A percentile compares a stretch with the other conserved stretches of the same genome.
phyloP scores from a whole-genome alignment of 148 eudicot genomes.

The Rhododendron mucronatum region DNA sequence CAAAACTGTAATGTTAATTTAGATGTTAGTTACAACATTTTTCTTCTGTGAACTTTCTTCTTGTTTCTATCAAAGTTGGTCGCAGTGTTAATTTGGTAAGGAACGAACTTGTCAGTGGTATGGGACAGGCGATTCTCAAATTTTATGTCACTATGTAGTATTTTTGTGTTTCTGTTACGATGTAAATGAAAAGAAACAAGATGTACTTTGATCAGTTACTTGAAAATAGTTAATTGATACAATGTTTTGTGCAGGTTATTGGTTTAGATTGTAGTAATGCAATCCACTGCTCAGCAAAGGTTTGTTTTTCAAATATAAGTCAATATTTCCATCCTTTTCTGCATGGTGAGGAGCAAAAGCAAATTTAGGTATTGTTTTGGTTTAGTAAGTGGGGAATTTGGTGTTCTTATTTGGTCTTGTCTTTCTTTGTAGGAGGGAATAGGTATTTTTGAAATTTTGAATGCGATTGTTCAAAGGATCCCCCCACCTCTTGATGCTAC shows the following conservation, averaged over 20 bases:
- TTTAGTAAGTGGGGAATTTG: not conserved
- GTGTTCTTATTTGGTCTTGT: slow-evolving; percentile 6
- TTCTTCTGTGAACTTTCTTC: not conserved
- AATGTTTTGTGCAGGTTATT: slow-evolving; percentile 48
- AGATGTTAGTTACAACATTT: not conserved
- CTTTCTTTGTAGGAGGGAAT: slow-evolving; percentile 75
- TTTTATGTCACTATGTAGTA: not conserved
- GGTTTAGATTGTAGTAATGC: slow-evolving; percentile 97
- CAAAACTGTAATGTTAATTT: not conserved
- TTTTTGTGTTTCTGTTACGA: not conserved
- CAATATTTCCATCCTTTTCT: not conserved
- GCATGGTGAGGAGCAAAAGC: not conserved
- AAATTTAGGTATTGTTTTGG: not conserved
- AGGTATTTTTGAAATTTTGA: slow-evolving; percentile 82
- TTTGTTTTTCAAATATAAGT: slow-evolving; percentile 25
- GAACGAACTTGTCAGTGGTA: not conserved
- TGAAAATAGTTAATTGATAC: not conserved
- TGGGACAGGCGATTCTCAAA: not conserved
- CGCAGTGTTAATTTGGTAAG: not conserved
- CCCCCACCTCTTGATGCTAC: slow-evolving; percentile 78
- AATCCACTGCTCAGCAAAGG: slow-evolving; percentile 95
- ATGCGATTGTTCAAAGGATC: slow-evolving; percentile 74
- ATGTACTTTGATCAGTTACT: not conserved
- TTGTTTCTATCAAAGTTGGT: not conserved
- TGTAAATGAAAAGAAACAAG: not conserved